Evolutionary conservation across 139 green algal genomes (phyloP).

Genomic region (Coccomyxa sp.): DNA sequence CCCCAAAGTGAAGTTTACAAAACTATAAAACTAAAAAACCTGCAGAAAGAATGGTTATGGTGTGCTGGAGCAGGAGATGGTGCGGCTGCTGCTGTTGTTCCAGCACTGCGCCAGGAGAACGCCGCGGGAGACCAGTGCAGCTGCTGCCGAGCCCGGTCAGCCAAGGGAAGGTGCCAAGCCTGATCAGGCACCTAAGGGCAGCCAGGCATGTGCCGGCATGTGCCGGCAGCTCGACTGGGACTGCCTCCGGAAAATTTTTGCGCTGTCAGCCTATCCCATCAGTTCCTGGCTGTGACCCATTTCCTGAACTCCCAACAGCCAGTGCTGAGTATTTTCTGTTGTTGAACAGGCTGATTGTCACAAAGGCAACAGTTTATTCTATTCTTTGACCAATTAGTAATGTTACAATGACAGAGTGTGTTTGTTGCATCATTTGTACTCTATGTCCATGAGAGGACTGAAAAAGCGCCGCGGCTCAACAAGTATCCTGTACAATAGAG

Average conservation of each 20-base stretch:
- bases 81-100: background rate
- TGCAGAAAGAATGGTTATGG: background rate
- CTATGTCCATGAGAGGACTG: no score
- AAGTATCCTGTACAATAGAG: no score
- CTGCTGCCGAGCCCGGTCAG: background rate
- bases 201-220: background rate
- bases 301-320: no score
- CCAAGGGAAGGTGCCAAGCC: background rate
- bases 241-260: background rate
- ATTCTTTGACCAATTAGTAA: no score
- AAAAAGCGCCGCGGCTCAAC: no score
- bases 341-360: no score
- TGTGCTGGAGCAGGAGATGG: background rate
- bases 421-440: no score
- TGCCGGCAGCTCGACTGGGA: slow-evolving; percentile 1
- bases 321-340: no score
- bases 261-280: slow-evolving; percentile 9
- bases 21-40: no score
- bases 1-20: no score
- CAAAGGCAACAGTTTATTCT: no score
- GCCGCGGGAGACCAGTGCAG: background rate
- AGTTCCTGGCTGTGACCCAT: slow-evolving; percentile 2
- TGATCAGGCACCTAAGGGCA: background rate
- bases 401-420: no score
- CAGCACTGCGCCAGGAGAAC: background rate